Conservation (phyloP, 2,329 filamentous ascomycete genomes). For the Emergomyces africanus region DNA sequence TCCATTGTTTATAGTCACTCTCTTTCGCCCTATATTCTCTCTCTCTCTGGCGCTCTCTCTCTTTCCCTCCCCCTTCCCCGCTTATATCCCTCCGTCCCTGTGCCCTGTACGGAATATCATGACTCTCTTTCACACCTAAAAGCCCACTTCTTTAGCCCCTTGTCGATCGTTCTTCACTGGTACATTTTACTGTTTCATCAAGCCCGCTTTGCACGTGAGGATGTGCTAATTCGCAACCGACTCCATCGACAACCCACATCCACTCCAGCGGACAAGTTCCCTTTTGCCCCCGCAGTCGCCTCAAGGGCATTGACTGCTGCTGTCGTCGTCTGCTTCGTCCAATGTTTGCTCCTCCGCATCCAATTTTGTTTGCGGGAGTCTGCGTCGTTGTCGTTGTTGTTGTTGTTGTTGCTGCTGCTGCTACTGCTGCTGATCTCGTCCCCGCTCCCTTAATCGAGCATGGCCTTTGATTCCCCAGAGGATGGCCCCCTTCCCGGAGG, state of each 20-base stretch:
- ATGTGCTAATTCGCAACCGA: neutral
- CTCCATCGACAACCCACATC: neutral
- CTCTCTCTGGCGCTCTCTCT: no score
- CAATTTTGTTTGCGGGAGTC: neutral
- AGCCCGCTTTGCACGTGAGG: conserved; percentile 5
- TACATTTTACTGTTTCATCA: conserved; percentile 3
- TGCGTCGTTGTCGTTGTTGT: neutral
- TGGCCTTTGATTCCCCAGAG: conserved; percentile 8
- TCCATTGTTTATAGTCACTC: neutral
- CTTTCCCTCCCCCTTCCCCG: neutral
- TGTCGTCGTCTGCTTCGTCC: neutral
- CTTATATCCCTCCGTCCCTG: neutral
- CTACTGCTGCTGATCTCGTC: neutral
- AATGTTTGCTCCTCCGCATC: neutral
- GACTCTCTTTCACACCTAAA: neutral
- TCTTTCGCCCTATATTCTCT: no score
- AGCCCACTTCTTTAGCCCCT: neutral
- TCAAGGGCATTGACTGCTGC: neutral
- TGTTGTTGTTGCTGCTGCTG: neutral
- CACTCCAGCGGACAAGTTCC: neutral
- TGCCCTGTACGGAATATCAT: no score
- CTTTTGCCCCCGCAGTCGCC: neutral
- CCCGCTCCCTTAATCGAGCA: neutral
- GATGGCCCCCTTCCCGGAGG: conserved; percentile 3
- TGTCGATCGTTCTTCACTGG: conserved; percentile 1